Evolutionary conservation across 1,139 yeast genomes (phyloP).

Genomic region (Pneumocystis carinii): DNA sequence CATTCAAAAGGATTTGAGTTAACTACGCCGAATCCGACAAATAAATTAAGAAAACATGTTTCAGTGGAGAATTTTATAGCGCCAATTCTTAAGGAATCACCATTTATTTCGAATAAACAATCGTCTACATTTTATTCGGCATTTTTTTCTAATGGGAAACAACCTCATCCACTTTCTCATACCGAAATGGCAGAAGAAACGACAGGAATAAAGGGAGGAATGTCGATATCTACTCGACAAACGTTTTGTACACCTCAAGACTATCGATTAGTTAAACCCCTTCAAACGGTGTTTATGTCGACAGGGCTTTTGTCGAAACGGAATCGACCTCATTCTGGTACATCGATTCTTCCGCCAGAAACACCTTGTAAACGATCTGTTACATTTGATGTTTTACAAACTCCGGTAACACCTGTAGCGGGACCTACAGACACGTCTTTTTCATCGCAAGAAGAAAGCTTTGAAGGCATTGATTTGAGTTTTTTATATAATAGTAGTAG

Average conservation of each 20-base stretch:
- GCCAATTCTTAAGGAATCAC: slow-evolving; percentile 14
- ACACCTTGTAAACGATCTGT: slow-evolving; percentile 63
- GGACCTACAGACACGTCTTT: not conserved
- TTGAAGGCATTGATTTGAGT: slow-evolving; percentile 8
- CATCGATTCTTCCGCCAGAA: slow-evolving; percentile 35
- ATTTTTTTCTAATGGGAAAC: slow-evolving; percentile 1
- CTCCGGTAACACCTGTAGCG: slow-evolving; percentile 5
- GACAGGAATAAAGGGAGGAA: slow-evolving; percentile 9
- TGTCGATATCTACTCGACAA: slow-evolving; percentile 6
- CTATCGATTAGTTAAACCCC: slow-evolving; percentile 62
- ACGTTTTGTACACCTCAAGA: slow-evolving; percentile 33
- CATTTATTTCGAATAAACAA: slow-evolving; percentile 15
- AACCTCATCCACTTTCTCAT: slow-evolving; percentile 16
- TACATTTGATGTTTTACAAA: slow-evolving; percentile 6
- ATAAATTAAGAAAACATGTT: slow-evolving; percentile 15
- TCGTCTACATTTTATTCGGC: slow-evolving; percentile 14
- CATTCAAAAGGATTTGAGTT: not conserved
- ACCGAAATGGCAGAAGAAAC: slow-evolving; percentile 10
- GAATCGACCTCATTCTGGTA: slow-evolving; percentile 28
- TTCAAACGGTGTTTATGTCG: slow-evolving; percentile 71
- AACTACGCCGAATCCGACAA: slow-evolving; percentile 5
- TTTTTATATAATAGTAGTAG: slow-evolving; percentile 4
- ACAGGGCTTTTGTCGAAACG: slow-evolving; percentile 63
- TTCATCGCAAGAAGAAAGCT: not conserved
- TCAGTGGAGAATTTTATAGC: slow-evolving; percentile 16